These are phyloP conservation scores for Fistulifera pelliculosa DNA, from an alignment of 108 stramenopile genomes.

Conservation along the genomic window DNA sequence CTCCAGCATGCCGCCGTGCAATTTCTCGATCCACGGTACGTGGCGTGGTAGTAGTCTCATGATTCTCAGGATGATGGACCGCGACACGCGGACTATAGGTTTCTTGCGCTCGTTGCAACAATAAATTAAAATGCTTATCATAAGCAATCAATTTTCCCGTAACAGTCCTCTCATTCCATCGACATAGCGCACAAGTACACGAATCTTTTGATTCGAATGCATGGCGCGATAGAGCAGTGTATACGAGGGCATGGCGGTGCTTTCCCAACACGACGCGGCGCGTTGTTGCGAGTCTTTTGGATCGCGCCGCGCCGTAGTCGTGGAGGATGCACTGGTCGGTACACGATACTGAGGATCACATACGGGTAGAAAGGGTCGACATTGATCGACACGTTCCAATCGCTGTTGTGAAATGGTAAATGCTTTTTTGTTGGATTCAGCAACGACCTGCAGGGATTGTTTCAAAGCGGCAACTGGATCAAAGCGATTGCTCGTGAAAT, in stretches of 20 bases:
- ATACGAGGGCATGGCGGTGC: conserved; percentile 38
- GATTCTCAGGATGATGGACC: conserved; percentile 13
- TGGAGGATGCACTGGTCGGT: neutral
- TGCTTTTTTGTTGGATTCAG: conserved; percentile 9
- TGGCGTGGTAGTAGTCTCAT: too few relatives aligned
- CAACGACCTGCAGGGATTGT: conserved; percentile 30
- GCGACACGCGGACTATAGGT: conserved; percentile 41
- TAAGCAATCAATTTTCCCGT: conserved; percentile 66
- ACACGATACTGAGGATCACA: conserved; percentile 18
- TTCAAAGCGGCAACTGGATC: conserved; percentile 53
- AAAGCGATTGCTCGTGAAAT: conserved; percentile 45
- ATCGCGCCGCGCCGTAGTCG: too few relatives aligned
- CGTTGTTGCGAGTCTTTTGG: too few relatives aligned
- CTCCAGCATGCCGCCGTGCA: conserved; percentile 9
- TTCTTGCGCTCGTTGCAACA: conserved; percentile 70
- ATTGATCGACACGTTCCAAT: conserved; percentile 46
- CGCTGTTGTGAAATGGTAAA: neutral
- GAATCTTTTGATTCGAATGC: conserved; percentile 33
- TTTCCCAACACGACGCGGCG: conserved; percentile 2
- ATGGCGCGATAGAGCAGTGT: conserved; percentile 43
- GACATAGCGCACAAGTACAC: conserved; percentile 63
- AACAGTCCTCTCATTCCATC: conserved; percentile 71
- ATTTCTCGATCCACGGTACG: conserved; percentile 31
- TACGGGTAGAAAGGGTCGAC: conserved; percentile 25
- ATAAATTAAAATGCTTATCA: conserved; percentile 80